Conservation (phyloP, 2,329 filamentous ascomycete species). For the Fusarium duplospermum region DNA sequence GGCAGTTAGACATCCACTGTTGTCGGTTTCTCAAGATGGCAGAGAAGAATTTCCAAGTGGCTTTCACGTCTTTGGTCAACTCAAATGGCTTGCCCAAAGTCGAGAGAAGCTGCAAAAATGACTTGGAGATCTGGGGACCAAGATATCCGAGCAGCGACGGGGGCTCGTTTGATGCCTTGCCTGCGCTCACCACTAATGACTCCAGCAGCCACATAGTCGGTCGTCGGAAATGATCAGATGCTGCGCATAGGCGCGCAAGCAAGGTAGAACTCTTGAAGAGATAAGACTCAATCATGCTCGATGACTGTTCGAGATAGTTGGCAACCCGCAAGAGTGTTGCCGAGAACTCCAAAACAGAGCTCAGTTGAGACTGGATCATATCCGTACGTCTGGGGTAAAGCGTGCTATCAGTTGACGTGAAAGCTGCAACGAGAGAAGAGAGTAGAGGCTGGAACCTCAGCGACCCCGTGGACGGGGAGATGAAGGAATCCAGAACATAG, state of each 20-base stretch:
- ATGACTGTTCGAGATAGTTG: slow-evolving; percentile 70
- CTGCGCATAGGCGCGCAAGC: slow-evolving; percentile 80
- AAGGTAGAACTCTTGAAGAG: slow-evolving; percentile 84
- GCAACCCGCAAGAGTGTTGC: slow-evolving; percentile 78
- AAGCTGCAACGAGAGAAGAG: slow-evolving; percentile 68
- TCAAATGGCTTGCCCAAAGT: slow-evolving; percentile 81
- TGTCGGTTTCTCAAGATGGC: slow-evolving; percentile 89
- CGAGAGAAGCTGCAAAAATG: slow-evolving; percentile 83
- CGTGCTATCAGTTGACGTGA: slow-evolving; percentile 67
- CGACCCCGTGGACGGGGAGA: slow-evolving; percentile 75
- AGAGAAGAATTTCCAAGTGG: slow-evolving; percentile 87
- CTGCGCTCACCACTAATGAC: slow-evolving; percentile 77
- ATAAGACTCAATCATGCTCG: slow-evolving; percentile 77
- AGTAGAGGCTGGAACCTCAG: slow-evolving; percentile 83
- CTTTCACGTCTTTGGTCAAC: slow-evolving; percentile 71
- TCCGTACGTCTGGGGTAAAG: slow-evolving; percentile 67
- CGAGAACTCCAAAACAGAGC: slow-evolving; percentile 72
- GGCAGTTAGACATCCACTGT: slow-evolving; percentile 94
- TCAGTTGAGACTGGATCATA: slow-evolving; percentile 71
- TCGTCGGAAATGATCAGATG: slow-evolving; percentile 72
- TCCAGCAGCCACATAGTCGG: slow-evolving; percentile 78
- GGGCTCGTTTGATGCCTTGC: slow-evolving; percentile 76
- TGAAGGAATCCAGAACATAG: slow-evolving; percentile 81
- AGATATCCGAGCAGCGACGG: slow-evolving; percentile 95
- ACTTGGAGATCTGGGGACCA: slow-evolving; percentile 82